Percentiles rank a stretch among this genome's conserved stretches.
Conservation (phyloP, 2,329 filamentous ascomycete species). For the Aspergillus terreus region DNA sequence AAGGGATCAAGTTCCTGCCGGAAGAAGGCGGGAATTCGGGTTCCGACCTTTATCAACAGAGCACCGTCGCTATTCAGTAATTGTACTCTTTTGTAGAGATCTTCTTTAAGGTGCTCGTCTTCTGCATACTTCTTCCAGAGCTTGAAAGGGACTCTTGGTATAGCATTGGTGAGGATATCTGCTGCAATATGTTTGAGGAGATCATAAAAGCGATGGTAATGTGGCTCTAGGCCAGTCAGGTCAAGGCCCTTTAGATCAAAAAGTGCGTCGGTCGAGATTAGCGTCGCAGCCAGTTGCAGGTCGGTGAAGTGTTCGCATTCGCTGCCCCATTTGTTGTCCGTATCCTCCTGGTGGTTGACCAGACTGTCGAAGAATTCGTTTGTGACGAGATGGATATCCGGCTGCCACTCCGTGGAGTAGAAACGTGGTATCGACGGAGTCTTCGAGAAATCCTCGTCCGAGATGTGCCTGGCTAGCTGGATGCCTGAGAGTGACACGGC, state of each 20-base stretch:
- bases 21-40: constrained; percentile 26
- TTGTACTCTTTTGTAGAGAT: constrained; percentile 20
- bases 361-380: not conserved
- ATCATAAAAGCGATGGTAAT: constrained; percentile 26
- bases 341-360: not conserved
- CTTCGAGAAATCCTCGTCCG: not conserved
- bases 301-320: constrained; percentile 18
- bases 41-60: constrained; percentile 28
- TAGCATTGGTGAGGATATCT: constrained; percentile 16
- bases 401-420: constrained; percentile 23
- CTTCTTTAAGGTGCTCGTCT: constrained; percentile 18
- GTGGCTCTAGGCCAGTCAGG: constrained; percentile 16
- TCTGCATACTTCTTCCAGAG: constrained; percentile 18
- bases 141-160: constrained; percentile 20
- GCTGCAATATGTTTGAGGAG: constrained; percentile 24
- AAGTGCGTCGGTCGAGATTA: constrained; percentile 28
- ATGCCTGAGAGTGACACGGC: not conserved
- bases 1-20: constrained; percentile 28
- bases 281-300: constrained; percentile 26
- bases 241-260: constrained; percentile 14
- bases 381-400: constrained; percentile 9
- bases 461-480: not conserved
- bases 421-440: not conserved
- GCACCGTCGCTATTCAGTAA: constrained; percentile 25
- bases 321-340: constrained; percentile 4